These are phyloP conservation scores for Pyrrhoderma noxium DNA, from an alignment of 1,284 basidiomycete genomes.

Conservation along the genomic window DNA sequence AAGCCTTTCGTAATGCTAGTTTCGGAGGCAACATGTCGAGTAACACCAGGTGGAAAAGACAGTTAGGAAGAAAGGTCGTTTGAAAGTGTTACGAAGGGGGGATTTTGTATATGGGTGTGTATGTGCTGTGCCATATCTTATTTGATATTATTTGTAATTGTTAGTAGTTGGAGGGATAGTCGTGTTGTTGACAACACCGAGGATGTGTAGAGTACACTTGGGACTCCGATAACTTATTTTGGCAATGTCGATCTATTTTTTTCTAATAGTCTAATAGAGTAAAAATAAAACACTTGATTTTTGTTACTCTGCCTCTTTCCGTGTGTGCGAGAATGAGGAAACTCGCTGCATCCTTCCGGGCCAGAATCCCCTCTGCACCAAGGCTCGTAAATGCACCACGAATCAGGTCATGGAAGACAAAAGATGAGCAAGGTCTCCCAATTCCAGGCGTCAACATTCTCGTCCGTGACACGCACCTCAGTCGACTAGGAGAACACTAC, in stretches of 20 bases:
- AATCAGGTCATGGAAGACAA: slow-evolving; percentile 20
- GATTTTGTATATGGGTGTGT: too few species aligned
- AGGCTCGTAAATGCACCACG: not conserved
- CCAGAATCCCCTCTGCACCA: not conserved
- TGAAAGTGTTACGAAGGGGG: too few species aligned
- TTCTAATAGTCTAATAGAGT: too few species aligned
- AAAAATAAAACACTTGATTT: too few species aligned
- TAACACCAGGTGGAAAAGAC: not conserved
- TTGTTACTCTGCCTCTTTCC: not conserved
- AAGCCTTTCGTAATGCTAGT: slow-evolving; percentile 3
- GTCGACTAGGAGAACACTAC: slow-evolving; percentile 83
- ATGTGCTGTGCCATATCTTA: too few species aligned
- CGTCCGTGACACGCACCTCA: slow-evolving; percentile 67
- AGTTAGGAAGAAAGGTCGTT: not conserved
- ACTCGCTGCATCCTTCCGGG: slow-evolving; percentile 5
- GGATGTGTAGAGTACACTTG: too few species aligned
- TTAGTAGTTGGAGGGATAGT: too few species aligned
- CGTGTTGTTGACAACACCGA: too few species aligned
- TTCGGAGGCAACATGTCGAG: not conserved
- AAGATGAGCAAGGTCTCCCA: slow-evolving; percentile 49
- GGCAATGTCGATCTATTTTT: slow-evolving; percentile 5
- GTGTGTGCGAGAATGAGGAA: slow-evolving; percentile 2
- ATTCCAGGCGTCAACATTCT: slow-evolving; percentile 57
- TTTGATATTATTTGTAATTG: too few species aligned
- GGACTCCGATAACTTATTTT: not conserved